Evolutionary conservation across 495 filamentous ascomycete genomes (phyloP).

Genomic region (Emericellopsis terricola): DNA sequence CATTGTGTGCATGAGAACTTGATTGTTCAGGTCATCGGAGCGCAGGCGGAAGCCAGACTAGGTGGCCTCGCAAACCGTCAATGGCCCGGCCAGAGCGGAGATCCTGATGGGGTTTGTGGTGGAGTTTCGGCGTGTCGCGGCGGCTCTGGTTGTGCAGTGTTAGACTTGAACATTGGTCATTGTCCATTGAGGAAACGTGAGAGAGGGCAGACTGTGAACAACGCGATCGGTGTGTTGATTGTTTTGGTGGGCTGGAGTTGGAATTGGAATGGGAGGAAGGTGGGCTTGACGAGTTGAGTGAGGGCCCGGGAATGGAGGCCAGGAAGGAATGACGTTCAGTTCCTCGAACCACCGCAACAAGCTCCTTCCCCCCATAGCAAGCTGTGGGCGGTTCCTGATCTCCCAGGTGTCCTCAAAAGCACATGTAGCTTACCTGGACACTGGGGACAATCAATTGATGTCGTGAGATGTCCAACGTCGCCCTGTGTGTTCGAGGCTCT

Average conservation of each 20-base stretch:
- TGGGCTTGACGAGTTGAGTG: background rate
- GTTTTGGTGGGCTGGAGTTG: background rate
- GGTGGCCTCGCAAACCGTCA: background rate
- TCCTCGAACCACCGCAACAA: background rate
- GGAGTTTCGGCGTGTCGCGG: background rate
- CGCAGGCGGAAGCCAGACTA: background rate
- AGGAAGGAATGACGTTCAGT: background rate
- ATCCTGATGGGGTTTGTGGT: background rate
- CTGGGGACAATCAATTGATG: too few species aligned
- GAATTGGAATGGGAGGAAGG: background rate
- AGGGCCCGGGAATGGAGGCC: too few species aligned
- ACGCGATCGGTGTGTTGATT: background rate
- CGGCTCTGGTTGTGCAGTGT: background rate
- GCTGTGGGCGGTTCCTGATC: too few species aligned
- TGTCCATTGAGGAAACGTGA: background rate
- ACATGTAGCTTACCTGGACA: too few species aligned
- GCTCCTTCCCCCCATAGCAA: background rate
- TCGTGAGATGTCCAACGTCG: too few species aligned
- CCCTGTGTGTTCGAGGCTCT: too few species aligned
- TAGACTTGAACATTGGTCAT: background rate
- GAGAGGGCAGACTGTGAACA: too few species aligned
- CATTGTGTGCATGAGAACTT: too few species aligned
- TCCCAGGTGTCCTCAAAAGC: too few species aligned
- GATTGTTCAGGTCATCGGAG: too few species aligned
- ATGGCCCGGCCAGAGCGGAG: too few species aligned